Evolutionary conservation across 257 asterid genomes (phyloP), one percentile per base, ranked within the genome.

Genomic region (Solanum tarapatanum): DNA sequence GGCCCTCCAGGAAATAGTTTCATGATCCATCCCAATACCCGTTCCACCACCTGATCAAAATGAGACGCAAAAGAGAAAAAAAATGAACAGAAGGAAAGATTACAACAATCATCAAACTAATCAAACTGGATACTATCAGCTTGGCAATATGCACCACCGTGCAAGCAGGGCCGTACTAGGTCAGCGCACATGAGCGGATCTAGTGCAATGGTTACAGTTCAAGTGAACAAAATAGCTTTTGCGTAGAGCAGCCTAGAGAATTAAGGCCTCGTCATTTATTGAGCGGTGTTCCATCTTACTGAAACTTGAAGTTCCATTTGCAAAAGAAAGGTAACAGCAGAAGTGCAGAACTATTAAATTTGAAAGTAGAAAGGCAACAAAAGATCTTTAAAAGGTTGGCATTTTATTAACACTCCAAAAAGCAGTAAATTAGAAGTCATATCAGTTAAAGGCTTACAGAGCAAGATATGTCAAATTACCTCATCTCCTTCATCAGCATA

Each of bases 1-100:
- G 98, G 95, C 73, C 98, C 98, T 86, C 99, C 98, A 30, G 98
- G 99, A 88, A 97, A 97, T 43, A 97, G 98, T 91, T 94, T 94
- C 98, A 97, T 94, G 89, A 97, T 97, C 99, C 99, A 97, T 77
- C 98, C 98, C 88, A 97, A 92, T 51, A 97, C 98, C 90, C 98
- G 95, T 77, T 97, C 98, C 33, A 97, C 99, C 92, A 97, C 98
- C 99, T 97, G 90, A 43, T 66, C 92, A 55, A 68, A 23, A 51
- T 33, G 51, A 76, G 32, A 87, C 26, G 5, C 69, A 9, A 24
- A 85, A 48, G 26, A 35, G 19, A 68, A 48, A 45, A 35, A 35
- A 6, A 80, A 76, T 55, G 84, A 68, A 69, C 14, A 13, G 64
- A 43, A 43, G 37, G 24, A 33, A 28, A 73, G 33, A 36, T 72